Evolutionary conservation across 192 early-diverging fungal species (phyloP).

Genomic region (Entrophospora sp.): DNA sequence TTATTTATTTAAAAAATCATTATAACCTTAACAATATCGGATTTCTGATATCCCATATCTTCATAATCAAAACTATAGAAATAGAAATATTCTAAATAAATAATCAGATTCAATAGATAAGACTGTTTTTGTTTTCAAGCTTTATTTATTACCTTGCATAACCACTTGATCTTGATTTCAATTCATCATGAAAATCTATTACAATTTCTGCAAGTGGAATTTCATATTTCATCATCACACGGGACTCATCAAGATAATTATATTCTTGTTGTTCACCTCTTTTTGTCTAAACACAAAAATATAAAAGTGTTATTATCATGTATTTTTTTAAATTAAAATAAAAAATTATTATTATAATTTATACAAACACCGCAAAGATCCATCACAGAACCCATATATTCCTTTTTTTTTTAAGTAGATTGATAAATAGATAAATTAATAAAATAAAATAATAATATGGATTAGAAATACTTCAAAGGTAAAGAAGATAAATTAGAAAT

Average conservation of each 20-base stretch:
- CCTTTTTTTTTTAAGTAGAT: no score
- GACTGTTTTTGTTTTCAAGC: background rate
- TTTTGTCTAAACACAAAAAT: constrained; percentile 36
- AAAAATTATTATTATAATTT: background rate
- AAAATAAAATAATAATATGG: no score
- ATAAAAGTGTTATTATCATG: background rate
- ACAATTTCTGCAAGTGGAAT: constrained; percentile 91
- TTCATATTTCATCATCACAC: constrained; percentile 78
- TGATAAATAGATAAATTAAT: no score
- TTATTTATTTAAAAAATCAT: background rate
- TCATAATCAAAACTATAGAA: constrained; percentile 84
- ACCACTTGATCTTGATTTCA: constrained; percentile 85
- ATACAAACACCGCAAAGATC: constrained; percentile 60
- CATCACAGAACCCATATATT: constrained; percentile 67
- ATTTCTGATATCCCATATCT: constrained; percentile 73
- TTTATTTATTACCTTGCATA: constrained; percentile 48
- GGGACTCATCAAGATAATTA: constrained; percentile 75
- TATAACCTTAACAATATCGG: constrained; percentile 77
- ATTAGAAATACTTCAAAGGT: no score
- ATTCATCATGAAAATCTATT: constrained; percentile 89
- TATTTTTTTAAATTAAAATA: background rate
- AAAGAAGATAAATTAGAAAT: no score
- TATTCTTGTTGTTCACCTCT: constrained; percentile 83
- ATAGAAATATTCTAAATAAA: background rate
- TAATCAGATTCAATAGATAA: background rate